Evolutionary conservation across 2,329 filamentous ascomycete genomes (phyloP).

Genomic region (Chrysosporium queenslandicum): DNA sequence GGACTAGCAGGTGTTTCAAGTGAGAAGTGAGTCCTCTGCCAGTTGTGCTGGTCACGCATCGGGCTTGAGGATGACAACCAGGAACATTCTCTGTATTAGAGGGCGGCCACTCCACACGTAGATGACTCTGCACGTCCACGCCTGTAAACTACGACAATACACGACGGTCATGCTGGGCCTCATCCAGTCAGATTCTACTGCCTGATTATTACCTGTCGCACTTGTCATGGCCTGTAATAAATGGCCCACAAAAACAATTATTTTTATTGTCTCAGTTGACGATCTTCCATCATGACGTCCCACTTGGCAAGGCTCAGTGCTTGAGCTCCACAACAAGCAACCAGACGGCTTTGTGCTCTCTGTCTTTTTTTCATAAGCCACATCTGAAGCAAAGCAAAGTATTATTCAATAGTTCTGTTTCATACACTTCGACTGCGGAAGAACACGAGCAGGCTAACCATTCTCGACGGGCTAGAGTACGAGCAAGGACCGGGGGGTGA

Average conservation of each 20-base stretch:
- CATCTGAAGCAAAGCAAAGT: conserved; percentile 3
- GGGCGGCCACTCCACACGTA: no score
- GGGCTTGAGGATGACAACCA: no score
- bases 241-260: not conserved
- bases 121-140: not conserved
- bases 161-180: not conserved
- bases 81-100: no score
- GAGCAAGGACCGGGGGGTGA: conserved; percentile 2
- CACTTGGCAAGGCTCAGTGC: not conserved
- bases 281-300: conserved; percentile 1
- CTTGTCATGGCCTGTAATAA: not conserved
- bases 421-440: not conserved
- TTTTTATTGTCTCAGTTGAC: conserved; percentile 1
- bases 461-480: not conserved
- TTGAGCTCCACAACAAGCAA: not conserved
- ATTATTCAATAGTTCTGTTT: not conserved
- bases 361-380: not conserved
- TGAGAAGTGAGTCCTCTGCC: not conserved
- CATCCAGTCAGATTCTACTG: not conserved
- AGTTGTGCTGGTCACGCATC: not conserved
- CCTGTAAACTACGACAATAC: not conserved
- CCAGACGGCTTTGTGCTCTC: not conserved
- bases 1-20: not conserved
- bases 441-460: not conserved
- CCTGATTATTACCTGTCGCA: not conserved